Conservation (phyloP, 2,329 filamentous ascomycete genomes). For the Acrodontium crateriforme region DNA sequence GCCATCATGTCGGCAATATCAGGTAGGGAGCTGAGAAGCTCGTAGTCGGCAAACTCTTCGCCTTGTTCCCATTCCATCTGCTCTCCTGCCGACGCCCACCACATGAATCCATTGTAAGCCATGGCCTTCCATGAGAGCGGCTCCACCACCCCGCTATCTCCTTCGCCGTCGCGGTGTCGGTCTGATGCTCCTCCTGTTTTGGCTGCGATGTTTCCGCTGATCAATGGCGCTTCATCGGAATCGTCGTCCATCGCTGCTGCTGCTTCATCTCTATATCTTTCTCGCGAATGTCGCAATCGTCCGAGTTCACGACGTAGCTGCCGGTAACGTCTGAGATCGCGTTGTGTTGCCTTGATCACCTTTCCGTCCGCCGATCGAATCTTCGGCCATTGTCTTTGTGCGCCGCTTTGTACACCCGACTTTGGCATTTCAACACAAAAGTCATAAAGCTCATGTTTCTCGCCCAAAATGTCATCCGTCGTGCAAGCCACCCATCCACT, state of each 20-base stretch:
- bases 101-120: constrained; percentile 73
- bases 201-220: neutral
- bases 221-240: neutral
- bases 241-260: constrained; percentile 4
- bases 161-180: constrained; percentile 16
- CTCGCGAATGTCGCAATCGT: constrained; percentile 22
- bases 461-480: constrained; percentile 80
- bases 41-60: constrained; percentile 38
- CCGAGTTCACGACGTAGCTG: constrained; percentile 50
- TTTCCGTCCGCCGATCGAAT: constrained; percentile 51
- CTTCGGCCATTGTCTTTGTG: constrained; percentile 49
- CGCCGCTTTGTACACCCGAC: constrained; percentile 15
- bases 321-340: constrained; percentile 70
- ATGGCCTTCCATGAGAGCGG: constrained; percentile 53
- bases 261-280: constrained; percentile 16
- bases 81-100: constrained; percentile 79
- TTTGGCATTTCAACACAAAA: constrained; percentile 71
- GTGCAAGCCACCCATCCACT: constrained; percentile 84
- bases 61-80: constrained; percentile 42
- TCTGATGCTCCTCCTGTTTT: constrained; percentile 7
- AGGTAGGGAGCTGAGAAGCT: constrained; percentile 29
- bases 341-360: constrained; percentile 71
- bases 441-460: constrained; percentile 80
- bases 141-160: constrained; percentile 37
- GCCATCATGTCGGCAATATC: constrained; percentile 13